A percentile compares a stretch with the other conserved stretches of the same genome.
phyloP scores from a whole-genome alignment of 2,329 filamentous ascomycete species.

The Cordyceps cicadae region DNA sequence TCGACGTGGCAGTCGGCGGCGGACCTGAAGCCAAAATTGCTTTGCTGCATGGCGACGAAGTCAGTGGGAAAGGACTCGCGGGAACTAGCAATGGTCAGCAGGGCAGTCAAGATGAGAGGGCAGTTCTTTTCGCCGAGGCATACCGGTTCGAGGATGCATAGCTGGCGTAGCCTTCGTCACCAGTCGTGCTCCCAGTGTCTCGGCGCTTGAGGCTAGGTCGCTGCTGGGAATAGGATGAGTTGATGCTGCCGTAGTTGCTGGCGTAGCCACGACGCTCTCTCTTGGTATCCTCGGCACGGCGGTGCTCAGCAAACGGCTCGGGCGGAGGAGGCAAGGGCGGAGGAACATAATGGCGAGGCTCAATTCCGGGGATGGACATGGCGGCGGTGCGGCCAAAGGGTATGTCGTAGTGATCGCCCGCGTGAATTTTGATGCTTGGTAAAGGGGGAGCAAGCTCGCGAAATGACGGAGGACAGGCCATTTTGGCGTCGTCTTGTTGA shows the following conservation, averaged over 20 bases:
- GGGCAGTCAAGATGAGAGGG: slow-evolving; percentile 14
- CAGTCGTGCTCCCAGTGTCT: slow-evolving; percentile 19
- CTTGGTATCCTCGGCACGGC: slow-evolving; percentile 22
- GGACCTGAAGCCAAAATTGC: slow-evolving; percentile 39
- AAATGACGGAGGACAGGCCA: slow-evolving; percentile 30
- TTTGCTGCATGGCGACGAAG: slow-evolving; percentile 41
- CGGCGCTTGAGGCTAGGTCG: slow-evolving; percentile 25
- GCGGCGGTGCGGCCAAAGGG: slow-evolving; percentile 28
- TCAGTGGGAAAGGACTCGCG: slow-evolving; percentile 33
- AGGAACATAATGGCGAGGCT: slow-evolving; percentile 27
- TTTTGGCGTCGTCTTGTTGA: slow-evolving; percentile 13
- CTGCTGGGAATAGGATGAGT: slow-evolving; percentile 27
- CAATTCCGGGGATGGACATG: slow-evolving; percentile 35
- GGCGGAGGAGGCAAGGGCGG: slow-evolving; percentile 40
- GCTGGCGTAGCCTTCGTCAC: slow-evolving; percentile 38
- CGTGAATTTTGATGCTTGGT: slow-evolving; percentile 30
- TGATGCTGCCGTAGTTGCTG: slow-evolving; percentile 35
- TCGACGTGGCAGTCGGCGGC: slow-evolving; percentile 40
- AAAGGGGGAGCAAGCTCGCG: slow-evolving; percentile 27
- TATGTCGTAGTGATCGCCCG: slow-evolving; percentile 24
- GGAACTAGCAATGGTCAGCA: slow-evolving; percentile 22
- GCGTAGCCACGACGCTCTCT: slow-evolving; percentile 21
- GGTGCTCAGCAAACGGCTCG: slow-evolving; percentile 27
- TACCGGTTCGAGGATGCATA: slow-evolving; percentile 33
- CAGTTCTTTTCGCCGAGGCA: slow-evolving; percentile 8